Percentiles rank a stretch among this genome's conserved stretches.
phyloP scores from a whole-genome alignment of 345 rosid genomes.

The Salix viminalis region DNA sequence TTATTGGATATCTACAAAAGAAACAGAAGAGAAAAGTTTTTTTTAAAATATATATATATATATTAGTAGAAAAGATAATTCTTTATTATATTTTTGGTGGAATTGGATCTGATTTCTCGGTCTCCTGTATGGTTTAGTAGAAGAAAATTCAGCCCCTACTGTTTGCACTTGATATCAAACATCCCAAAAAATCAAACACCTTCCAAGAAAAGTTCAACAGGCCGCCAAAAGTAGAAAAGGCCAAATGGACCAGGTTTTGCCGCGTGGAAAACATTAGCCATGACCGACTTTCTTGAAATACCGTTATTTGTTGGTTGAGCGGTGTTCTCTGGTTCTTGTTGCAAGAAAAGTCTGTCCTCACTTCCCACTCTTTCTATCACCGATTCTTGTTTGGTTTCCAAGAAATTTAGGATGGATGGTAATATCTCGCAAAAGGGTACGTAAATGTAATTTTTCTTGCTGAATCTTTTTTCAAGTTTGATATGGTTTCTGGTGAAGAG shows the following conservation, averaged over 20 bases:
- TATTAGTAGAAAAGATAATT: too few relatives aligned
- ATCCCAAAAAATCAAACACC: background rate
- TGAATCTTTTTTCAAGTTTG: background rate
- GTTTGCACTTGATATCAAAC: too few relatives aligned
- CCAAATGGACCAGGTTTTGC: slow-evolving; percentile 20
- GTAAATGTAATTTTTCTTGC: background rate
- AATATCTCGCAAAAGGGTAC: slow-evolving; percentile 1
- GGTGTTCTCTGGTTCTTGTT: background rate
- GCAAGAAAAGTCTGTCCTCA: too few relatives aligned
- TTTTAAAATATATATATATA: too few relatives aligned
- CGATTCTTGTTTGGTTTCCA: background rate
- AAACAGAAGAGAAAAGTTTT: too few relatives aligned
- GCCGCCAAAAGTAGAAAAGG: background rate
- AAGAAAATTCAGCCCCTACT: too few relatives aligned
- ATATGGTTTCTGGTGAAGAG: background rate
- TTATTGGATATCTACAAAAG: too few relatives aligned
- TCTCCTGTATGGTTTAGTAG: too few relatives aligned
- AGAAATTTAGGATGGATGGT: background rate
- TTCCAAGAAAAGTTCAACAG: background rate
- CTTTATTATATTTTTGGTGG: too few relatives aligned
- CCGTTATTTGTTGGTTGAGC: background rate
- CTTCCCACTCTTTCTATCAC: background rate
- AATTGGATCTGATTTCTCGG: too few relatives aligned
- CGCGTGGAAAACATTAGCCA: slow-evolving; percentile 23
- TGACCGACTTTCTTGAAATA: background rate